Base-by-base conservation (phyloP, 192 early-diverging fungal species). In the Entomortierella lignicola region DNA sequence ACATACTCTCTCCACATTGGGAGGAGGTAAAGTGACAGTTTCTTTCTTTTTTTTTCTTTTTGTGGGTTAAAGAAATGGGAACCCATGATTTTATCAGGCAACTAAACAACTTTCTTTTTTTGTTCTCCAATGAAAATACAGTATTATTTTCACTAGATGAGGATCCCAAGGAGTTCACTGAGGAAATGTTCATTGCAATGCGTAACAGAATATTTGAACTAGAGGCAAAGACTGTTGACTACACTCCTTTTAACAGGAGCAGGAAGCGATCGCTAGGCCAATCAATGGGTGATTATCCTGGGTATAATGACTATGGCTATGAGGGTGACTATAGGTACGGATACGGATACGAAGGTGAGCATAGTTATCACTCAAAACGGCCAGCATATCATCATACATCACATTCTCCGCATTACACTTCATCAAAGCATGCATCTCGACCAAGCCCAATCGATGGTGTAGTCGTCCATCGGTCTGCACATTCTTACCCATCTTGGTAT, bases 131-230 rank as follows among this genome's bases (percentile, higher is more conserved):
- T 47, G 12, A 58, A 23, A 27, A 15, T 34, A 20, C 47, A 74
- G 72, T 74, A 8, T 56, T 74, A 2, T 74, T 74, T 32, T 74
- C 72, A 1, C 34, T 74, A 41, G 72, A 74, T 31, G 72, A 74
- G 23, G 72, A 60, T 2, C 72, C 63, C n/a, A 57, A 60, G 50
- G 72, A 74, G 58, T 74, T 74, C 15, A 74, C 59, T 31, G 47
- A 74, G 41, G 72, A 66, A 29, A 74, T 74, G 72, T 74, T 60
- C 21, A 55, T 74, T 29, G 72, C 72, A 25, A 74, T 74, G 72
- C 66, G 72, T 41, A 74, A 74, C 25, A 56, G 72, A 32, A 74
- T 74, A 29, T 74, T 74, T 55, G 72, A 74, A 43, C 52, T 74
- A 18, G 72, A 74, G 37, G 72, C 72, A 15, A 74, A 74, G 37